Conservation (phyloP, 176 grass and related monocot genomes). For the Lolium multiflorum region DNA sequence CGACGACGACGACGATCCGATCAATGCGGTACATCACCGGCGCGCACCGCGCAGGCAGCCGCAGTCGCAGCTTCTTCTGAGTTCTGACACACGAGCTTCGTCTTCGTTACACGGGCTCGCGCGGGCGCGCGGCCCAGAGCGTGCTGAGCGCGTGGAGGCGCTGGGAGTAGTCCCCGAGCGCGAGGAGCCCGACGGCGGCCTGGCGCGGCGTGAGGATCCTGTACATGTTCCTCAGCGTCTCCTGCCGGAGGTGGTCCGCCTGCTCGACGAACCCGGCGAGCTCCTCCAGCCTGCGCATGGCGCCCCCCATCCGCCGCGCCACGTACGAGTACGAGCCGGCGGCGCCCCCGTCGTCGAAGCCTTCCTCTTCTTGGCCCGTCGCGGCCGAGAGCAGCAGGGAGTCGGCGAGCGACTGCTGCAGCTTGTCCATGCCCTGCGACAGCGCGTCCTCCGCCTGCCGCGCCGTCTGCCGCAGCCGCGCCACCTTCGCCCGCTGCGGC, state of each 20-base stretch:
- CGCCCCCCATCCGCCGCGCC: slow-evolving; percentile 60
- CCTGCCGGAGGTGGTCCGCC: slow-evolving; percentile 72
- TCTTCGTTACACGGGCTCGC: slow-evolving; percentile 50
- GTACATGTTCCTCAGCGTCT: slow-evolving; percentile 71
- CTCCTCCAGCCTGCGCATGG: slow-evolving; percentile 55
- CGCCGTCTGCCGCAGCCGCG: slow-evolving; percentile 55
- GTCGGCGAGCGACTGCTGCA: slow-evolving; percentile 79
- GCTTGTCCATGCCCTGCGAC: slow-evolving; percentile 70
- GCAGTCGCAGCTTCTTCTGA: background rate
- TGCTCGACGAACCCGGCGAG: slow-evolving; percentile 69
- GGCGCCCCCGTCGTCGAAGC: background rate
- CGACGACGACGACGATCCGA: background rate
- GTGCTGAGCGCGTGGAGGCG: slow-evolving; percentile 74
- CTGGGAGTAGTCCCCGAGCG: slow-evolving; percentile 77
- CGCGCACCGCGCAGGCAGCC: background rate
- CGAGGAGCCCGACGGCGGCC: slow-evolving; percentile 70
- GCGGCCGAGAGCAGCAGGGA: slow-evolving; percentile 48
- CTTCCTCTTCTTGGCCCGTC: background rate
- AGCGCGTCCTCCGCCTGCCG: slow-evolving; percentile 73
- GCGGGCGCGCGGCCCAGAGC: slow-evolving; percentile 68
- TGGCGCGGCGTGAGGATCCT: slow-evolving; percentile 70
- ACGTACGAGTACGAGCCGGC: background rate
- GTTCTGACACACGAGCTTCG: background rate
- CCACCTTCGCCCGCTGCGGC: slow-evolving; percentile 40
- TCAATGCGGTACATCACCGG: background rate